Conservation (phyloP, 1,284 basidiomycete genomes). For the Ceratobasidium sp. region DNA sequence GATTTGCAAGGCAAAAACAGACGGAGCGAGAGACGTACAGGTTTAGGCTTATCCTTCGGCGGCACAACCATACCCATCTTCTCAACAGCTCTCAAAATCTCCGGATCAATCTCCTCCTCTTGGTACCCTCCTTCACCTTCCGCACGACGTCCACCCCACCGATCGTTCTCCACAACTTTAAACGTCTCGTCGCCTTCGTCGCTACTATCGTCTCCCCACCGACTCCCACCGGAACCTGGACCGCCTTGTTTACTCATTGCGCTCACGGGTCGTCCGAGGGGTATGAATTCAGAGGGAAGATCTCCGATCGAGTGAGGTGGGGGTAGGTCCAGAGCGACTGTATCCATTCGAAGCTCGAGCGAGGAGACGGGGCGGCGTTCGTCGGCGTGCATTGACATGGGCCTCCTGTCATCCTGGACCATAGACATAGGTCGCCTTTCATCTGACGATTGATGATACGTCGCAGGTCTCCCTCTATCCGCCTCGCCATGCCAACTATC, state of each 20-base stretch:
- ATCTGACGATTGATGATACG: constrained; percentile 22
- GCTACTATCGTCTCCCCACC: constrained; percentile 54
- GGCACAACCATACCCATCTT: constrained; percentile 42
- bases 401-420: background rate
- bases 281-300: constrained; percentile 16
- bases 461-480: background rate
- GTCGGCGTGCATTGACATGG: background rate
- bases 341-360: constrained; percentile 11
- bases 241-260: constrained; percentile 62
- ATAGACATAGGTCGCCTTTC: background rate
- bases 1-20: too few relatives aligned
- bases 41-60: constrained; percentile 17
- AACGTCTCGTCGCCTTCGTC: constrained; percentile 57
- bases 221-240: constrained; percentile 57
- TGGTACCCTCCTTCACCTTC: constrained; percentile 68
- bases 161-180: constrained; percentile 29
- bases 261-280: constrained; percentile 44
- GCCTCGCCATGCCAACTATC: constrained; percentile 17
- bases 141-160: constrained; percentile 59
- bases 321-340: constrained; percentile 60
- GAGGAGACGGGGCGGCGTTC: constrained; percentile 20
- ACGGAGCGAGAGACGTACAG: too few relatives aligned
- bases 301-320: constrained; percentile 63
- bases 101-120: constrained; percentile 50
- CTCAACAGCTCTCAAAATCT: constrained; percentile 34